Evolutionary conservation across 441 rosid genomes (phyloP), one percentile per base, ranked within the genome.

Genomic region (Metrosideros polymorpha): DNA sequence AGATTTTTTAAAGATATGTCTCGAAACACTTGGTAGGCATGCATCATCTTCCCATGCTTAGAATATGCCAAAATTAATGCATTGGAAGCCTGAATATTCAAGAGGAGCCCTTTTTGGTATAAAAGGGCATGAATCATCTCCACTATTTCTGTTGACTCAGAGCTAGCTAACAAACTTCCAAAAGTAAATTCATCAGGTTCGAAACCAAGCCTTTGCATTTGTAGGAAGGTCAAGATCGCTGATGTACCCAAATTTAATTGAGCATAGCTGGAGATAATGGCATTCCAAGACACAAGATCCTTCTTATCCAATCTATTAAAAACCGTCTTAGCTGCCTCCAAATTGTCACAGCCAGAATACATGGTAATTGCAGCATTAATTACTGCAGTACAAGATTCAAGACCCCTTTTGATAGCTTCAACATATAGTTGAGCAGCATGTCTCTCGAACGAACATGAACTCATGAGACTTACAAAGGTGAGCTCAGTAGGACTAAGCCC

Each of bases 271-370:
- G 95, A 92, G 86, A 94, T 87, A 88, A 93, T 91, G 82, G 94
- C 89, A 85, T 93, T 94, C 96, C 96, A 94, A 51, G 95, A 90
- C 82, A 92, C 91, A 76, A 92, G 87, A 91, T 94, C 95, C 89
- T 89, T 94, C 84, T 91, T 91, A 82, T 88, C 88, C 89, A 93
- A 56, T 61, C 87, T 90, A 76, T 87, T 87, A 35, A 94, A 94
- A 89, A 91, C 52, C 79, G 19, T 86, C 12, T 45, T 63, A 84
- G 89, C 90, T 9, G 86, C 89, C 82, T 27, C 45, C 59, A 90
- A 50, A 63, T 92, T 88, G 77, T 91, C 89, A 63, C 86, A 89
- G 75, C 85, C 83, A 32, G 93, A 92, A 76, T 91, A 93, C 96
- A 94, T 93, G 32, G 91, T 57, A 71, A 93, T 91, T 27, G 92